Percentiles rank a stretch among this genome's conserved stretches.
Evolutionary conservation across 345 rosid species (phyloP).

Genomic region (Murraya paniculata): DNA sequence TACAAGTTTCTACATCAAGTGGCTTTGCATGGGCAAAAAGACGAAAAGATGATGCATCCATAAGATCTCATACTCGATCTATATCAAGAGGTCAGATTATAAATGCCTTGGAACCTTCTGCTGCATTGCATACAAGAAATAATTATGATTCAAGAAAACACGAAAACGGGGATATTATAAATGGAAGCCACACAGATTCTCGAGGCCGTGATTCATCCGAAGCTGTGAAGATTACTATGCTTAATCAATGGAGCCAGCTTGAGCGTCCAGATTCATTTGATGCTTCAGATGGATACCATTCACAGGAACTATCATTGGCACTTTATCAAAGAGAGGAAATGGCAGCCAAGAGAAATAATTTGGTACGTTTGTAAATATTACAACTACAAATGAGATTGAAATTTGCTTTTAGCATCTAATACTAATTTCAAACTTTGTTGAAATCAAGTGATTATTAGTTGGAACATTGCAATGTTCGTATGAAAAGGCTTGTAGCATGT

Average conservation of each 20-base stretch:
- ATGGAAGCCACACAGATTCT: constrained; percentile 43
- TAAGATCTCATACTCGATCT: constrained; percentile 56
- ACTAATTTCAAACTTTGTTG: constrained; percentile 3
- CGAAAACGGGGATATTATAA: constrained; percentile 30
- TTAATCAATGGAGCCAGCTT: constrained; percentile 70
- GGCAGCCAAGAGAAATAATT: constrained; percentile 57
- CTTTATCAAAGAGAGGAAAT: constrained; percentile 63
- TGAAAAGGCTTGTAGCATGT: not conserved
- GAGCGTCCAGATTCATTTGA: constrained; percentile 88
- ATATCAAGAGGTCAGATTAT: constrained; percentile 56
- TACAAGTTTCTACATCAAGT: constrained; percentile 77
- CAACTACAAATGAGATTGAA: constrained; percentile 18
- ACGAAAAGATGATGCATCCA: constrained; percentile 55
- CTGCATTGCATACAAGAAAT: constrained; percentile 35
- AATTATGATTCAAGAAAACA: constrained; percentile 44
- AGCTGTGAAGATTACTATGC: constrained; percentile 49
- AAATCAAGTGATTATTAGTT: constrained; percentile 10
- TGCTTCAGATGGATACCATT: constrained; percentile 81
- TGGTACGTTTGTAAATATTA: constrained; percentile 53
- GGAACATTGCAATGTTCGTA: not conserved
- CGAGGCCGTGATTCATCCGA: constrained; percentile 59
- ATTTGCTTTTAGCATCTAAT: constrained; percentile 20
- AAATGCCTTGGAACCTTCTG: constrained; percentile 50
- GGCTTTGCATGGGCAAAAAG: constrained; percentile 97
- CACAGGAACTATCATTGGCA: constrained; percentile 77